phyloP scores from a whole-genome alignment of 2,329 filamentous ascomycete species.

The Aspergillus sp. region DNA sequence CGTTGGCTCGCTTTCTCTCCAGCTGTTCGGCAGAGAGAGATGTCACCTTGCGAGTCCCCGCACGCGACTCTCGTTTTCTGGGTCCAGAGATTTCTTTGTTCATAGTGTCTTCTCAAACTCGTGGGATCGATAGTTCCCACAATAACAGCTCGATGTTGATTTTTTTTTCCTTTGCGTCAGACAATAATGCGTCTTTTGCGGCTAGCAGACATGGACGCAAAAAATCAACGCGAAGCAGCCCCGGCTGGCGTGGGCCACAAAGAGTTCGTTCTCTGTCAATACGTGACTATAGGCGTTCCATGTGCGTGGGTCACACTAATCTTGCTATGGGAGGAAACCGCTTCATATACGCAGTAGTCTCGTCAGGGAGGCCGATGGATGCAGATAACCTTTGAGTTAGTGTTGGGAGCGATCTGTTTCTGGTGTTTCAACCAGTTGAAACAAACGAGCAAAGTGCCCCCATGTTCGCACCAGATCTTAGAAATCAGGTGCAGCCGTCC shows the following conservation, averaged over 20 bases:
- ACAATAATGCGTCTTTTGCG: neutral
- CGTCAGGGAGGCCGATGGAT: neutral
- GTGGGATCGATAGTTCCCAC: neutral
- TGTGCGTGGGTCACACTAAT: constrained; percentile 17
- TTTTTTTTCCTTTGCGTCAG: neutral
- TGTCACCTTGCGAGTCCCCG: constrained; percentile 54
- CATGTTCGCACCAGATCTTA: too few species aligned
- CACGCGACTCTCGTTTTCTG: constrained; percentile 44
- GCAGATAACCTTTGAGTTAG: neutral
- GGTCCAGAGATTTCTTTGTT: constrained; percentile 12
- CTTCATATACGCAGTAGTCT: too few species aligned
- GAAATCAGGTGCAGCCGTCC: too few species aligned
- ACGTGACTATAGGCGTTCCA: constrained; percentile 16
- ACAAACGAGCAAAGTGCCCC: too few species aligned
- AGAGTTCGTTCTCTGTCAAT: neutral
- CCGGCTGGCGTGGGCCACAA: neutral
- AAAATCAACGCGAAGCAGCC: neutral
- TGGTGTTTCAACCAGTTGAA: too few species aligned
- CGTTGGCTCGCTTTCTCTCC: constrained; percentile 57
- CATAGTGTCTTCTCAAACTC: constrained; percentile 12
- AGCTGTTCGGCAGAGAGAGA: constrained; percentile 55
- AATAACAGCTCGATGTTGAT: neutral
- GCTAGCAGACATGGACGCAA: neutral
- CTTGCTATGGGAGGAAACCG: constrained; percentile 2
- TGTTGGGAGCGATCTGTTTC: too few species aligned